Evolutionary conservation across 352 stramenopile species (phyloP).

Genomic region (Globisporangium abappressorium): DNA sequence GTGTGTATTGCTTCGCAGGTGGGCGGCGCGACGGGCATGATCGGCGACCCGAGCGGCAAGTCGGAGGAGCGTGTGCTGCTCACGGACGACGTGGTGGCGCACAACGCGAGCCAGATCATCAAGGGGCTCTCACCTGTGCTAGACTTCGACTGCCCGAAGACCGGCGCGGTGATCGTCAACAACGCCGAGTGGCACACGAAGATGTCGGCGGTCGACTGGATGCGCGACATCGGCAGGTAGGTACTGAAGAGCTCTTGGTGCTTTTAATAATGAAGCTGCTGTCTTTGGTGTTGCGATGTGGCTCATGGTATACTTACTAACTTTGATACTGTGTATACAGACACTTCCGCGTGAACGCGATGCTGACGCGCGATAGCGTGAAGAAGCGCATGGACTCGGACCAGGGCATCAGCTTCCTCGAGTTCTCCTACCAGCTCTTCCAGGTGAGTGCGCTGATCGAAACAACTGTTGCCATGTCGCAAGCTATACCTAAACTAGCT

Average conservation of each 20-base stretch:
- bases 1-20: slow-evolving; percentile 23
- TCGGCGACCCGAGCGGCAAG: slow-evolving; percentile 98
- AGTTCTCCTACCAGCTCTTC: slow-evolving; percentile 99
- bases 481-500: neutral
- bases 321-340: slow-evolving; percentile 20
- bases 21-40: slow-evolving; percentile 88
- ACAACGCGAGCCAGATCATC: slow-evolving; percentile 90
- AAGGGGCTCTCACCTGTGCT: slow-evolving; percentile 94
- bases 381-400: slow-evolving; percentile 95
- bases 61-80: slow-evolving; percentile 96
- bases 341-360: slow-evolving; percentile 98
- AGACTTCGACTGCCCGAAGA: slow-evolving; percentile 87
- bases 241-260: slow-evolving; percentile 18
- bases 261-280: neutral
- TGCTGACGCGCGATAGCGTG: slow-evolving; percentile 98
- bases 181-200: slow-evolving; percentile 97
- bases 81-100: slow-evolving; percentile 90
- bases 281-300: too few species aligned
- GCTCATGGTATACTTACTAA: neutral
- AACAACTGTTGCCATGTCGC: neutral
- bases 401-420: slow-evolving; percentile 97
- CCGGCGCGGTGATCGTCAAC: slow-evolving; percentile 95
- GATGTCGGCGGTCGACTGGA: slow-evolving; percentile 96
- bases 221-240: slow-evolving; percentile 94
- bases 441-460: slow-evolving; percentile 45